A percentile compares a stretch with the other conserved stretches of the same genome.
These are phyloP conservation scores for Ramalina intermedia DNA, from an alignment of 495 filamentous ascomycete species.

Conservation along the genomic window DNA sequence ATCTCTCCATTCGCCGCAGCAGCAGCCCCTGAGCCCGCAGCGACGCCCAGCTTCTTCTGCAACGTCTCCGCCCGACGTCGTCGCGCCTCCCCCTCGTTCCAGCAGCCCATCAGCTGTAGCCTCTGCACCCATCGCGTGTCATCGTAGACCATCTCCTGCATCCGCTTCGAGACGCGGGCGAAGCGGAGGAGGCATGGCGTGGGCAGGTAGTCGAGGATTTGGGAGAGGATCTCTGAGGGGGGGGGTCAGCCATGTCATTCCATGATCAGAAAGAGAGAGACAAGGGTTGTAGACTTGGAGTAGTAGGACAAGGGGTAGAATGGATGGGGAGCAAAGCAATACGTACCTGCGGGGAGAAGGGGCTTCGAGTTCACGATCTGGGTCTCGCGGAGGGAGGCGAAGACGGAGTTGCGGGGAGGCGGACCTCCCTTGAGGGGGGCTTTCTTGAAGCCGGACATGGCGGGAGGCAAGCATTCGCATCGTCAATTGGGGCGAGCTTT, in stretches of 20 bases:
- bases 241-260: not conserved
- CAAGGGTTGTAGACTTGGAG: not conserved
- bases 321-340: not conserved
- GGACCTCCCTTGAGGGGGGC: conserved; percentile 32
- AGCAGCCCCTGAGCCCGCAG: conserved; percentile 30
- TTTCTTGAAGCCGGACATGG: conserved; percentile 54
- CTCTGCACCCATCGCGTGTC: conserved; percentile 87
- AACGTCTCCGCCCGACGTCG: conserved; percentile 50
- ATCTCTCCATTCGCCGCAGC: conserved; percentile 15
- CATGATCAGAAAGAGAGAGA: not conserved
- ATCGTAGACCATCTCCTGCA: conserved; percentile 98
- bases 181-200: conserved; percentile 70
- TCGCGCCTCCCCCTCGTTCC: conserved; percentile 82
- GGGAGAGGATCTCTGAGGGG: conserved; percentile 69
- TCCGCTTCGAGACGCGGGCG: conserved; percentile 74
- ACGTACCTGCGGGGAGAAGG: conserved; percentile 62
- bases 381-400: conserved; percentile 60
- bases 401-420: conserved; percentile 37
- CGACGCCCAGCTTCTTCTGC: conserved; percentile 23
- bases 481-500: too few relatives aligned
- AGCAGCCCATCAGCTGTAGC: conserved; percentile 73
- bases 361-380: conserved; percentile 63
- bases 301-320: too few relatives aligned
- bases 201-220: conserved; percentile 78
- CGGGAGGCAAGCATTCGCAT: not conserved